Evolutionary conservation across 176 grass and related monocot genomes (phyloP).

Genomic region (Areca catechu): DNA sequence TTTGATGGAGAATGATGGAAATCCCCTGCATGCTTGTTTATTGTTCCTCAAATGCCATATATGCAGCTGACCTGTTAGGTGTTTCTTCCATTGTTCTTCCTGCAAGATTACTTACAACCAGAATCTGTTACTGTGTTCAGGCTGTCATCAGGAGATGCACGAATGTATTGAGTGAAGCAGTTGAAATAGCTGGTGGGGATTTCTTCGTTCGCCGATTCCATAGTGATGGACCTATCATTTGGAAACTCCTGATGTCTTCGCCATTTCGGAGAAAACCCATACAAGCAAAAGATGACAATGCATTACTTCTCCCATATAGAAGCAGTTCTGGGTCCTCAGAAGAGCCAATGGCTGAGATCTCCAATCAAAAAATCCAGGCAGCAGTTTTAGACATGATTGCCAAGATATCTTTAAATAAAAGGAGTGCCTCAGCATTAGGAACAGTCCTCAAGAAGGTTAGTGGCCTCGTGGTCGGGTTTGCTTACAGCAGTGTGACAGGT

Average conservation of each 20-base stretch:
- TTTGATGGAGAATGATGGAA: no score
- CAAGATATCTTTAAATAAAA: slow-evolving; percentile 50
- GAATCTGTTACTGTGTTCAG: slow-evolving; percentile 35
- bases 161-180: slow-evolving; percentile 45
- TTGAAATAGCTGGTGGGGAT: slow-evolving; percentile 66
- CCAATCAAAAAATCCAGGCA: slow-evolving; percentile 78
- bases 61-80: slow-evolving; percentile 2
- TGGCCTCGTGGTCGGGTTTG: slow-evolving; percentile 84
- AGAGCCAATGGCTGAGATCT: slow-evolving; percentile 82
- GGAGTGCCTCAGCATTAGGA: slow-evolving; percentile 56
- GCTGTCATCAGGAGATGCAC: slow-evolving; percentile 72
- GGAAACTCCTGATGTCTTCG: slow-evolving; percentile 60
- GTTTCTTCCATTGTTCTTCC: slow-evolving; percentile 6
- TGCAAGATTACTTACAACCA: neutral
- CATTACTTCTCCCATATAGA: slow-evolving; percentile 79
- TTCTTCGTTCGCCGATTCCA: slow-evolving; percentile 87
- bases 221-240: slow-evolving; percentile 69
- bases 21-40: no score
- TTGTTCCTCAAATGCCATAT: no score
- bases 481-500: slow-evolving; percentile 47
- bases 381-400: slow-evolving; percentile 75
- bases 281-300: slow-evolving; percentile 36
- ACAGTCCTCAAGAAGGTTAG: slow-evolving; percentile 69
- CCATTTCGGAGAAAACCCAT: slow-evolving; percentile 53
- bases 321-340: slow-evolving; percentile 39